phyloP scores from a whole-genome alignment of 768 basidiomycete genomes.

The Myochromella boudieri region DNA sequence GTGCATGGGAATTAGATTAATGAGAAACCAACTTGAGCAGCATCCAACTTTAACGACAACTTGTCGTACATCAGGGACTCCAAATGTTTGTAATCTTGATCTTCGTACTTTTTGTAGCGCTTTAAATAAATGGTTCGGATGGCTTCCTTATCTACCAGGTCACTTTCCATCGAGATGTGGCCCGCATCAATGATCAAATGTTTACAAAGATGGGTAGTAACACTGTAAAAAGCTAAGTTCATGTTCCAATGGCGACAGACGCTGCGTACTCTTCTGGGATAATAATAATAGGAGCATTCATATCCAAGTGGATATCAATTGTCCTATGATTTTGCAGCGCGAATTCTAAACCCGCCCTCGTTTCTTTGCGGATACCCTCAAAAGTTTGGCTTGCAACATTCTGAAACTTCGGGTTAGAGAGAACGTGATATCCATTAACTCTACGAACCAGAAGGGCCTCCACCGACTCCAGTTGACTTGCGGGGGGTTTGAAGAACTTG shows the following conservation, averaged over 20 bases:
- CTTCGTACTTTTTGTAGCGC: constrained; percentile 78
- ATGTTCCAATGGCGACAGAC: background rate
- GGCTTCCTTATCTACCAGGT: constrained; percentile 82
- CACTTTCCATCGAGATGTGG: constrained; percentile 91
- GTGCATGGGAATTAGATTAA: constrained; percentile 4
- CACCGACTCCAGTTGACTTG: constrained; percentile 93
- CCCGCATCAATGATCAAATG: constrained; percentile 95
- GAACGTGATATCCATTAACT: background rate
- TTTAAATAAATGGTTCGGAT: constrained; percentile 79
- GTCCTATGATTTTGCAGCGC: constrained; percentile 94
- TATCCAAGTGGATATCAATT: constrained; percentile 91
- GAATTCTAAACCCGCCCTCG: constrained; percentile 89
- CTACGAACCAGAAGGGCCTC: constrained; percentile 80
- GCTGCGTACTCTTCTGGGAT: constrained; percentile 83
- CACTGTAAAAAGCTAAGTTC: constrained; percentile 39
- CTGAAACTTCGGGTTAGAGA: constrained; percentile 34
- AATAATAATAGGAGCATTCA: constrained; percentile 96
- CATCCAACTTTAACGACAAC: constrained; percentile 75
- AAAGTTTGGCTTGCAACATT: constrained; percentile 91
- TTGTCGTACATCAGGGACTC: constrained; percentile 97
- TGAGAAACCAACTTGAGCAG: constrained; percentile 72
- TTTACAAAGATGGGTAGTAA: constrained; percentile 74
- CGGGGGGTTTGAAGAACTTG: constrained; percentile 90
- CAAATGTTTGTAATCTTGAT: constrained; percentile 82
- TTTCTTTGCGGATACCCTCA: constrained; percentile 91